Base-by-base conservation (phyloP, 345 rosid genomes). In the Corchorus olitorius region DNA sequence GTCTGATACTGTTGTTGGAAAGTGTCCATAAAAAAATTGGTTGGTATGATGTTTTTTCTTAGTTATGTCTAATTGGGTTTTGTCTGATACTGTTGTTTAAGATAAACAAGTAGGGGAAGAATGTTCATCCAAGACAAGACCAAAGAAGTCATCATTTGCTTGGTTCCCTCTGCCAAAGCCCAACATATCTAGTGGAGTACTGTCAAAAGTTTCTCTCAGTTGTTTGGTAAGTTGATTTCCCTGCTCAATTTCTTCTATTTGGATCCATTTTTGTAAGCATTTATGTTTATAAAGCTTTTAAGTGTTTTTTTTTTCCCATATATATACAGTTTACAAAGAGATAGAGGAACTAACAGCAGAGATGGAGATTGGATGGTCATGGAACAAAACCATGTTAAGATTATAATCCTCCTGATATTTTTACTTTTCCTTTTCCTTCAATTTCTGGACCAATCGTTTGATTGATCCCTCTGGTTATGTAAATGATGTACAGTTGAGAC, bases 351-450 rank as follows among this genome's bases (percentile, higher is more conserved):
- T 76, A 71, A 86, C 86, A 56, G 61, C 5, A 13, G 89, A 84
- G 66, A 86, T 93, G 82, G 86, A 91, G 65, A 93, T 93, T 11
- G 96, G 97, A 22, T 87, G 77, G 96, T n/a, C n/a, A 88, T 75
- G 96, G 91, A 34, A 76, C 78, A 56, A 78, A 76, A 76, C 46
- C 75, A 76, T n/a, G 20, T 65, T 6, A 81, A 59, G 63, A 72
- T 61, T 73, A 81, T 22, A 46, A 74, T 27, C 43, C 78, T 49
- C 75, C 83, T 13, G 68, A 73, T n/a, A 67, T 49, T 11, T 59
- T 77, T 37, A 53, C n/a, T n/a, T n/a, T n/a, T n/a, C n/a, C 78
- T 34, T 76, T 78, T 53, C 84, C 84, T 55, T 67, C 79, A n/a
- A 41, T 63, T 37, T 35, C 73, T 39, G 73, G 43, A 65, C 65